Conservation (phyloP, 805 yeast genomes). For the Saturnispora dispora region DNA sequence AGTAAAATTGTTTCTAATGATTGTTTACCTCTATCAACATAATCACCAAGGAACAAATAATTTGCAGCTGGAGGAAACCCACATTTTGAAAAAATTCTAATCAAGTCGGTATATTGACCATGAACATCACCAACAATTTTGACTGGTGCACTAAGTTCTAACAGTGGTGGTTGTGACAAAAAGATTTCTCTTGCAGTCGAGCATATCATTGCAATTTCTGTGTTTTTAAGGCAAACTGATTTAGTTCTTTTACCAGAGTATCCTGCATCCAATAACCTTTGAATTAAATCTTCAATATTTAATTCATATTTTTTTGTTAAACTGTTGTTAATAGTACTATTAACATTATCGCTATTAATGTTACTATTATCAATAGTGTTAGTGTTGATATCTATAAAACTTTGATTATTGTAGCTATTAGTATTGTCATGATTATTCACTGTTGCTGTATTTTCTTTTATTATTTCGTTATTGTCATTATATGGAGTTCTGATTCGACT, state of each 20-base stretch:
- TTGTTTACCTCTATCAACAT: slow-evolving; percentile 97
- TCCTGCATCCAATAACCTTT: slow-evolving; percentile 88
- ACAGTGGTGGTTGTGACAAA: slow-evolving; percentile 78
- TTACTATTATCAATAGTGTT: neutral
- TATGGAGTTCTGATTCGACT: slow-evolving; percentile 11
- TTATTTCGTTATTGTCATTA: neutral
- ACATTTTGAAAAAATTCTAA: slow-evolving; percentile 87
- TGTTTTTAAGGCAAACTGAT: slow-evolving; percentile 75
- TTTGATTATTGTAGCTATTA: neutral
- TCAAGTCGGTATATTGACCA: slow-evolving; percentile 89
- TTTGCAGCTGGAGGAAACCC: slow-evolving; percentile 95
- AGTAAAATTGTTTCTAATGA: slow-evolving; percentile 85
- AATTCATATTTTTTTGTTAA: slow-evolving; percentile 11
- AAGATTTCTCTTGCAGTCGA: slow-evolving; percentile 83
- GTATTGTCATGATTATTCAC: neutral
- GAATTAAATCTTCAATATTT: slow-evolving; percentile 81
- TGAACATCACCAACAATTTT: slow-evolving; percentile 92
- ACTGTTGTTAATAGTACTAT: neutral
- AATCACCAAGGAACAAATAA: slow-evolving; percentile 89
- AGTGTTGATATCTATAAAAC: neutral
- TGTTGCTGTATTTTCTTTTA: neutral
- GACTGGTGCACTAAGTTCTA: slow-evolving; percentile 81
- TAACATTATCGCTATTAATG: neutral
- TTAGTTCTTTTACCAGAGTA: slow-evolving; percentile 91
- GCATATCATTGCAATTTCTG: slow-evolving; percentile 85